These are phyloP conservation scores for Ramaria rubella DNA, from an alignment of 768 basidiomycete species.

Conservation along the genomic window DNA sequence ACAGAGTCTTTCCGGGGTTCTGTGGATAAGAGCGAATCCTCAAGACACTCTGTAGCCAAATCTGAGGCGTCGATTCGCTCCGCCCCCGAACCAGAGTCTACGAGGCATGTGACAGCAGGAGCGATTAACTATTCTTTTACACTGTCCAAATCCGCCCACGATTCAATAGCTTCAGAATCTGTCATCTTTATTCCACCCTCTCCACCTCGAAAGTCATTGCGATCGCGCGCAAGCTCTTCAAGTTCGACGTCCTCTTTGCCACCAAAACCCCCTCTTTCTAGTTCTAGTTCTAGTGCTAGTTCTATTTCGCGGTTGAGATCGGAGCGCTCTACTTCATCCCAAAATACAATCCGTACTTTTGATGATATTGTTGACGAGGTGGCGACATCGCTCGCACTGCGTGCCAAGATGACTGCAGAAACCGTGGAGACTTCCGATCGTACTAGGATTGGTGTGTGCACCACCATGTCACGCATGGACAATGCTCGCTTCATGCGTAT, in stretches of 20 bases:
- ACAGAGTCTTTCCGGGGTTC: background rate
- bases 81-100: background rate
- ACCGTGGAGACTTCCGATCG: conserved; percentile 31
- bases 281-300: background rate
- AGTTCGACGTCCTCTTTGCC: background rate
- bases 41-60: background rate
- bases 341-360: conserved; percentile 39
- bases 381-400: conserved; percentile 48
- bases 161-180: background rate
- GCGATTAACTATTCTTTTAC: background rate
- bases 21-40: background rate
- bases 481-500: conserved; percentile 51
- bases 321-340: background rate
- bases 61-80: background rate
- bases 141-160: background rate
- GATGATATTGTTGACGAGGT: conserved; percentile 56
- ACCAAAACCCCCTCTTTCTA: background rate
- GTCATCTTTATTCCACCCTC: background rate
- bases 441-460: conserved; percentile 50
- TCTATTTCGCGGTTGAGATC: background rate
- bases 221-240: background rate
- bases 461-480: conserved; percentile 52
- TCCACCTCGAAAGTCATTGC: background rate
- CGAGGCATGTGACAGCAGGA: background rate
- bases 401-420: conserved; percentile 44